Conservation (phyloP, 257 asterid species). For the Capsicum rhomboideum region DNA sequence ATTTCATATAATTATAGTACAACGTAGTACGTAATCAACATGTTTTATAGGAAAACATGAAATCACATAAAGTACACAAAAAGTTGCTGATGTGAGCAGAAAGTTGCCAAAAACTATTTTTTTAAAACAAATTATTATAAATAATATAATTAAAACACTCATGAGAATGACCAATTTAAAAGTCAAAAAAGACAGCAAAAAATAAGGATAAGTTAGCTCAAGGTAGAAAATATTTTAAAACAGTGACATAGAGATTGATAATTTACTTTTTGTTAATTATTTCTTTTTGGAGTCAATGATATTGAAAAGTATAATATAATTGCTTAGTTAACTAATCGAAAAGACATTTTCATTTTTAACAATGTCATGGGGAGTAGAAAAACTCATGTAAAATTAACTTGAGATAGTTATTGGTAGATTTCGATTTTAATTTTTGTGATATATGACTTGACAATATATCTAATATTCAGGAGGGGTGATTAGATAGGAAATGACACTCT, state of each 20-base stretch:
- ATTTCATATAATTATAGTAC: not conserved
- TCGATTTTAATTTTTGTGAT: too few species aligned
- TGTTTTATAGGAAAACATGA: not conserved
- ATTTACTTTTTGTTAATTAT: not conserved
- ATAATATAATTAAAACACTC: not conserved
- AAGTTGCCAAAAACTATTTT: not conserved
- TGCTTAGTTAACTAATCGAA: not conserved
- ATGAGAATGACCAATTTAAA: not conserved
- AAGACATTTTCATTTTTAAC: not conserved
- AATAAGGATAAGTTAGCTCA: not conserved
- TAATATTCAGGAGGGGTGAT: too few species aligned
- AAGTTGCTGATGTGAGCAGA: not conserved
- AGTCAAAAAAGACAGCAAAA: not conserved
- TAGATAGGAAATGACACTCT: too few species aligned
- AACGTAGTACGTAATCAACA: not conserved
- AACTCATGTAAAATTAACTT: conserved; percentile 5
- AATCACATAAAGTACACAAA: not conserved
- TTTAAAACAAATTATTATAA: not conserved
- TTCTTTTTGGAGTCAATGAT: not conserved
- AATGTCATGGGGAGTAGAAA: not conserved
- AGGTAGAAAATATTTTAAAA: not conserved
- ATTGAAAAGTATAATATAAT: not conserved
- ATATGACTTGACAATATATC: too few species aligned
- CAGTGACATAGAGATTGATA: not conserved
- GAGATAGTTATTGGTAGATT: too few species aligned